Evolutionary conservation across 75 land plant genomes (phyloP).

Genomic region (Pinus tabuliformis): DNA sequence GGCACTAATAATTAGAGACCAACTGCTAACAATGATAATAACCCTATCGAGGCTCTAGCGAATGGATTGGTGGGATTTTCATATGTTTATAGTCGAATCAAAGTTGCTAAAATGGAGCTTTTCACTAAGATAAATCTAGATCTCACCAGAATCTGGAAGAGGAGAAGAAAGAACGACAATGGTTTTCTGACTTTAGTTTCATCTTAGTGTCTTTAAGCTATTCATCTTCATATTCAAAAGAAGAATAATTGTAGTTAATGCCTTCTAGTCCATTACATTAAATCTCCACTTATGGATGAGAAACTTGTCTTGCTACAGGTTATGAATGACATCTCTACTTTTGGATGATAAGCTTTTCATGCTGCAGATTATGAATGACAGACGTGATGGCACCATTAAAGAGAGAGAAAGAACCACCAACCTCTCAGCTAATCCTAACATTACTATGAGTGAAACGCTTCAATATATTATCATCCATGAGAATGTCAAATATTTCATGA

Average conservation of each 20-base stretch:
- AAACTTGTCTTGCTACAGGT: too few species aligned
- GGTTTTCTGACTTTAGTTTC: not conserved
- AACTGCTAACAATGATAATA: not conserved
- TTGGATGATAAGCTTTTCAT: too few species aligned
- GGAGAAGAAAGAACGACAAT: not conserved
- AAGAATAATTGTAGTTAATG: not conserved
- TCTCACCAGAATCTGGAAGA: conserved; percentile 6
- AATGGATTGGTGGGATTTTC: conserved; percentile 15
- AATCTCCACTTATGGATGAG: too few species aligned
- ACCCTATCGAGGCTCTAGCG: conserved; percentile 12
- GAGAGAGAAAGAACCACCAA: conserved; percentile 77
- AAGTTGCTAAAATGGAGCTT: conserved; percentile 9
- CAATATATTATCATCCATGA: conserved; percentile 95
- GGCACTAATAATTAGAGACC: not conserved
- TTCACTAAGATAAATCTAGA: conserved; percentile 11
- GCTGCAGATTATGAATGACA: too few species aligned
- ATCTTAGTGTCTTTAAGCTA: not conserved
- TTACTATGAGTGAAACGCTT: conserved; percentile 93
- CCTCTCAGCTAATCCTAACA: conserved; percentile 85
- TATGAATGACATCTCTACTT: too few species aligned
- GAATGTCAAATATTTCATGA: conserved; percentile 57
- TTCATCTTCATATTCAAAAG: not conserved
- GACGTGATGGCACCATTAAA: conserved; percentile 33
- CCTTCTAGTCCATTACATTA: too few species aligned
- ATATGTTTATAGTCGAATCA: conserved; percentile 10